Evolutionary conservation across 2,329 filamentous ascomycete genomes (phyloP), one percentile per base, ranked within the genome.

Genomic region (Xylaria multiplex): DNA sequence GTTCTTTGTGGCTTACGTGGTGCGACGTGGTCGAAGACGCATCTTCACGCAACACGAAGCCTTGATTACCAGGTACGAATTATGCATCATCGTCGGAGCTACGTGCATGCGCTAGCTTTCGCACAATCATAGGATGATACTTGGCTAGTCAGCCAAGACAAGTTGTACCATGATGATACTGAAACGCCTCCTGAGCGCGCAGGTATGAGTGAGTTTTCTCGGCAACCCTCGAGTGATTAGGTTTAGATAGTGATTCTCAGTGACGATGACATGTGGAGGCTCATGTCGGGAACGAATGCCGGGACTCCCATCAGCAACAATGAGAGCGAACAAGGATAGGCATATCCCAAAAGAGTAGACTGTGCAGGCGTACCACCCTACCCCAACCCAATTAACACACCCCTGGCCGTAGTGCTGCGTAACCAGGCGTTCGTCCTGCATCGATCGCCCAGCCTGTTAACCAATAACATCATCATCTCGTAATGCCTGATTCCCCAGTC

Each of bases 341-440:
- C 2, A 64, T 37, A 37, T 64, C 59, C 64, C 55, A 52, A 48
- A 50, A 30, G 45, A 60, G 27, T 6, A 49, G 22, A 55, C 22
- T 30, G 35, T 43, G 53, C 53, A 55, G 53, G 6, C n/a, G 56
- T 54, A 37, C 40, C 35, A 48, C 54, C 45, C 54, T 62, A 65
- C 62, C 62, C 65, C 62, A 62, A 62, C 57, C 58, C 62, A 65
- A 64, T 62, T 27, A 59, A 55, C 48, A 59, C 27, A 42, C 4
- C 49, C 58, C 49, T 45, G 62, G 27, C 40, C 24, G 11, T 46
- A 54, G 30, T 46, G 37, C 49, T 45, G 63, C 53, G 63, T 55
- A 57, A 66, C 62, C 65, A 58, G 63, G 59, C 56, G 50, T 45
- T 43, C 55, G 46, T 40, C 55, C 63, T 68, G 66, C 63, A 63